Base-by-base conservation (phyloP, 352 stramenopile species). In the Phytophthora europaea region DNA sequence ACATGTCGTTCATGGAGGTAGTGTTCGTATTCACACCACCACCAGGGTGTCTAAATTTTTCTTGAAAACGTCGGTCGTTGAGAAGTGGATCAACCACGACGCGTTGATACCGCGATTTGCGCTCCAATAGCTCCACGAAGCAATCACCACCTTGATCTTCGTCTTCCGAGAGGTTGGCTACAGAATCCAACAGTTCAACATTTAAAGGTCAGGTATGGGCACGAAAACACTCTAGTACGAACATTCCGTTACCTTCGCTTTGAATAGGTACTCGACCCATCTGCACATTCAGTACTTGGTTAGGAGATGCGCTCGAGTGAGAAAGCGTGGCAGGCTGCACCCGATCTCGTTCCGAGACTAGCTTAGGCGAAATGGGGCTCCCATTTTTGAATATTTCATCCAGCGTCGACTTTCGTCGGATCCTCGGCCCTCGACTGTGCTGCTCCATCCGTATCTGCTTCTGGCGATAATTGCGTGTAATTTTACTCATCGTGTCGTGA, bases 71-170 rank as follows among this genome's bases (percentile, higher is more conserved):
- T 26, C 65, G 58, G 2, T 94, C 84, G 8, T 84, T 69, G 9
- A 94, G 45, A n/a, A 90, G 56, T 5, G 83, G 84, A 28, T 94
- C 84, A 3, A 88, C 59, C 5, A 88, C 69, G 10, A 92, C 60
- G 33, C 88, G 75, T 52, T 93, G 86, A 6, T 79, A 76, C 15
- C 63, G 63, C n/a, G 78, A 75, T n/a, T 70, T 84, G 3, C 72
- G 82, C n/a, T 85, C 81, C 15, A 93, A 72, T 18, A 93, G 72
- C 61, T 91, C 86, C 1, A 90, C 79, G 23, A 92, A 92, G 10
- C 74, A 80, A 47, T 90, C 80, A 1, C 66, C 58, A n/a, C 54
- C 71, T 57, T 79, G 34, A 45, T 70, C 65, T 36, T 78, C 76
- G n/a, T 80, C 72, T 3, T 80, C 69, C 0, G 70, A 78, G 22